Evolutionary conservation across 345 rosid genomes (phyloP).

Genomic region (Populus nigra): DNA sequence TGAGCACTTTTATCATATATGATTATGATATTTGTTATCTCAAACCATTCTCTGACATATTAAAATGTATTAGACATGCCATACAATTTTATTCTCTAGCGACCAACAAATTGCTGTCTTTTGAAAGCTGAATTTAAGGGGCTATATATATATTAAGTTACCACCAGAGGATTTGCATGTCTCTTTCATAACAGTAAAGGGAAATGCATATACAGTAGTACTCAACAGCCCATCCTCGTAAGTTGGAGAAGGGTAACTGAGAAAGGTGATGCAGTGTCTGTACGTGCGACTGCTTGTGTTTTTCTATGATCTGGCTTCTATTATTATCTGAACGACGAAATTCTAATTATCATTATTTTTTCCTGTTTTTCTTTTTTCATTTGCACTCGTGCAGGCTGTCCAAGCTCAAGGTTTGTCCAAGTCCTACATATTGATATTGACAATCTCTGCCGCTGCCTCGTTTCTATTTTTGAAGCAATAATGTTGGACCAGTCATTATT

Average conservation of each 20-base stretch:
- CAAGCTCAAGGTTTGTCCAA: slow-evolving; percentile 20
- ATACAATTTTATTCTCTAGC: background rate
- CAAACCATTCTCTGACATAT: background rate
- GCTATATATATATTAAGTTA: background rate
- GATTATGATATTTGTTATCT: background rate
- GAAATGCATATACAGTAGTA: background rate
- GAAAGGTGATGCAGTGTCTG: background rate
- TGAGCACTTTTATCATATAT: background rate
- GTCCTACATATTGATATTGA: slow-evolving; percentile 22
- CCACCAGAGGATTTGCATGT: background rate
- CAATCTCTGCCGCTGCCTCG: slow-evolving; percentile 30
- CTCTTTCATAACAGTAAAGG: background rate
- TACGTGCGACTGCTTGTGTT: background rate
- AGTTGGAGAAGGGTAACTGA: background rate
- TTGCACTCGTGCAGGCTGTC: slow-evolving; percentile 40
- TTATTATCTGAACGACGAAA: background rate
- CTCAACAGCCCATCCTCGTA: background rate
- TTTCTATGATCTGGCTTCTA: background rate
- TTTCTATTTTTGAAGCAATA: slow-evolving; percentile 39
- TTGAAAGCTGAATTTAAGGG: background rate
- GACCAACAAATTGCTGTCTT: background rate
- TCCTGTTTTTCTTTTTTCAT: background rate
- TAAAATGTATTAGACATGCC: background rate
- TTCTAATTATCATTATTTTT: background rate
- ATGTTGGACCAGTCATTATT: slow-evolving; percentile 6